These are phyloP conservation scores for Penicillium robsamsonii DNA, from an alignment of 495 filamentous ascomycete species.

Conservation along the genomic window DNA sequence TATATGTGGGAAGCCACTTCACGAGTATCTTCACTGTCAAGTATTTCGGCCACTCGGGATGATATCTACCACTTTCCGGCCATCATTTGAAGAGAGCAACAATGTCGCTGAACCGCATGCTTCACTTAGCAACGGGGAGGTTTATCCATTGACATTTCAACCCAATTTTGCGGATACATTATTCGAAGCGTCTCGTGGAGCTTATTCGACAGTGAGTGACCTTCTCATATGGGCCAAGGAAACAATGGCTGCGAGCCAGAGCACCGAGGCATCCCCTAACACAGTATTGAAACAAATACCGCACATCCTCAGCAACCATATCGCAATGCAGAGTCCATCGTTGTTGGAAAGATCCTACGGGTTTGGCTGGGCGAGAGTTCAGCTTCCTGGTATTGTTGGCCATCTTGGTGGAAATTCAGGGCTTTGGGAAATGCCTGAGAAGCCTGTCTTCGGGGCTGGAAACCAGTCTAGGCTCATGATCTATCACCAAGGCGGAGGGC, in stretches of 20 bases:
- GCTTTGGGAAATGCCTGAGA: conserved; percentile 3
- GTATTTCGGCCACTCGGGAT: conserved; percentile 5
- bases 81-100: neutral
- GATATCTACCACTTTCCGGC: neutral
- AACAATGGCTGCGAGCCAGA: conserved; percentile 2
- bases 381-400: conserved; percentile 6
- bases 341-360: neutral
- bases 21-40: conserved; percentile 3
- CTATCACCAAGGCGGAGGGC: conserved; percentile 5
- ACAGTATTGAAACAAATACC: conserved; percentile 4
- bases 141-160: neutral
- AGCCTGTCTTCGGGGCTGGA: conserved; percentile 1
- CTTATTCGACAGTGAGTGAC: conserved; percentile 6
- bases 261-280: neutral
- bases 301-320: neutral
- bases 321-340: neutral
- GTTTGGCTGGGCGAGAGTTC: conserved; percentile 5
- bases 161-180: neutral
- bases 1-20: neutral
- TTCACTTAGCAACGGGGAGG: neutral
- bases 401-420: neutral
- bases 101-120: conserved; percentile 3
- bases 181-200: conserved; percentile 2
- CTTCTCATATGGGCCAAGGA: conserved; percentile 6
- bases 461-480: conserved; percentile 4